Conservation (phyloP, 306 rosid genomes). For the Vigna angularis region DNA sequence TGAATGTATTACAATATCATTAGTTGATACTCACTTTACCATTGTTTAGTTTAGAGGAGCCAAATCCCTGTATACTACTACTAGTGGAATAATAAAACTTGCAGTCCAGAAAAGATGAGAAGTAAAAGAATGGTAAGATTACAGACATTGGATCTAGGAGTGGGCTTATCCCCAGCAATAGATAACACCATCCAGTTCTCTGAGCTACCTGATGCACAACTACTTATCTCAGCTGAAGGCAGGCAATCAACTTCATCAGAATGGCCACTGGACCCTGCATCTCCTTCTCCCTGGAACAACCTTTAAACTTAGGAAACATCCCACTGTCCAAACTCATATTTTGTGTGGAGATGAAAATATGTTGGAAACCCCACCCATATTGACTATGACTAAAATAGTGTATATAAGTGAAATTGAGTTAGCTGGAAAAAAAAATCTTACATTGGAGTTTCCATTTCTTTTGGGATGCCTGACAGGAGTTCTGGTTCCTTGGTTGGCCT, state of each 20-base stretch:
- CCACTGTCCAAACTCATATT: background rate
- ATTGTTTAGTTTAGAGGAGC: background rate
- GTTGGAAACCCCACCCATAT: background rate
- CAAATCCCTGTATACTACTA: background rate
- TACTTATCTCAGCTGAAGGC: slow-evolving; percentile 57
- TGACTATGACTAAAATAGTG: background rate
- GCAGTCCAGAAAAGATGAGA: background rate
- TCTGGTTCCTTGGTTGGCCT: slow-evolving; percentile 73
- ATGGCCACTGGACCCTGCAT: slow-evolving; percentile 51
- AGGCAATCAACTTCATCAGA: slow-evolving; percentile 64
- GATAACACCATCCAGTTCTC: slow-evolving; percentile 75
- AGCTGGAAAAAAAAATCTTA: slow-evolving; percentile 31
- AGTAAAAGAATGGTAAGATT: background rate
- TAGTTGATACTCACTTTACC: background rate
- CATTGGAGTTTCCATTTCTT: slow-evolving; percentile 64
- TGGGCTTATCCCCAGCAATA: slow-evolving; percentile 54
- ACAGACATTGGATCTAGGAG: slow-evolving; percentile 57
- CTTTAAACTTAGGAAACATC: background rate
- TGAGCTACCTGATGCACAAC: slow-evolving; percentile 58
- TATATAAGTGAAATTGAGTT: background rate
- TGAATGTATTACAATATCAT: background rate
- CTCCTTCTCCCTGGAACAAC: slow-evolving; percentile 64
- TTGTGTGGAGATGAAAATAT: background rate
- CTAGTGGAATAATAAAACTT: background rate
- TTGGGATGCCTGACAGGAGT: slow-evolving; percentile 78